Percentiles rank a stretch among this genome's conserved stretches.
Conservation (phyloP, 345 rosid species). For the Lepidium aucheri region DNA sequence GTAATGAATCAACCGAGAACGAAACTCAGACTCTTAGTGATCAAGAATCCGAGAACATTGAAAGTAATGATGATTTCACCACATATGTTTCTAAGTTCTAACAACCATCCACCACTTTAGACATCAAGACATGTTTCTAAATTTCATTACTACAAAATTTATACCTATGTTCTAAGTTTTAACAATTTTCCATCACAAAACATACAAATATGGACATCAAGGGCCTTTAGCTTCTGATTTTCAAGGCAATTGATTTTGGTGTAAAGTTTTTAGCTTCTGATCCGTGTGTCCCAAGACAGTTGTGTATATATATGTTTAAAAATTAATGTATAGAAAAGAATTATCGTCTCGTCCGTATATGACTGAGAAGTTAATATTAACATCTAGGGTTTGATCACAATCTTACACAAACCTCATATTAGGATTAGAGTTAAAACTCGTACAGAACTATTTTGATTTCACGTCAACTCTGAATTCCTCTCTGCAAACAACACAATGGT, state of each 20-base stretch:
- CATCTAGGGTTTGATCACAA: neutral
- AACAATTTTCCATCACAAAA: neutral
- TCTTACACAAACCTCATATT: slow-evolving; percentile 1
- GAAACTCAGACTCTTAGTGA: no score
- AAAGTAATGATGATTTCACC: no score
- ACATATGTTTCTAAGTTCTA: neutral
- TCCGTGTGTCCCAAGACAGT: neutral
- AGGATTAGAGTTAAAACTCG: neutral
- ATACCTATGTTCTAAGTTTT: neutral
- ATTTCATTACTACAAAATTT: neutral
- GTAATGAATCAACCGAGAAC: no score
- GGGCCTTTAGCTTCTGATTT: no score
- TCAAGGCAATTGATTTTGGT: neutral
- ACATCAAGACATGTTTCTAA: neutral
- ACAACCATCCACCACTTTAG: neutral
- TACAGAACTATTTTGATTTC: neutral
- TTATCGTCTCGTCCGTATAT: no score
- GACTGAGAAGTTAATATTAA: neutral
- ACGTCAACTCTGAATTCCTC: slow-evolving; percentile 16
- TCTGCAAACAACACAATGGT: slow-evolving; percentile 47
- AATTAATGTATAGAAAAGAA: no score
- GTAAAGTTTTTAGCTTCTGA: neutral
- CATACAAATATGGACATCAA: neutral
- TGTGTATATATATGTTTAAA: no score
- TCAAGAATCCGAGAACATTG: no score